Evolutionary conservation across 306 rosid species (phyloP).

Genomic region (Prunus armeniaca): DNA sequence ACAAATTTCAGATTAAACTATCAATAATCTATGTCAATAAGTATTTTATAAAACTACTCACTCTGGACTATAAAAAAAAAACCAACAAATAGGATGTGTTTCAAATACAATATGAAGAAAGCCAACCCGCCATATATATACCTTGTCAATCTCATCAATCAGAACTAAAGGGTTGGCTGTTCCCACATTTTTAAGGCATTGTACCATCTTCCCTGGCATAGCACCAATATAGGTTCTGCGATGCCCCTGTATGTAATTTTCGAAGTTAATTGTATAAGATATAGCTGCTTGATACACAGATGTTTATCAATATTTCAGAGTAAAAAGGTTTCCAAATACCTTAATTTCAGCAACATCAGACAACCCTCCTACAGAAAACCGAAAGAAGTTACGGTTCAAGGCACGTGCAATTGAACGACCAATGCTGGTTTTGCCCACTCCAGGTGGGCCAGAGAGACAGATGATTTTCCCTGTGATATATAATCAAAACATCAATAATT

Average conservation of each 20-base stretch:
- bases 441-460: conserved; percentile 98
- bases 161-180: conserved; percentile 92
- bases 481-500: background rate
- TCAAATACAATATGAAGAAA: conserved; percentile 16
- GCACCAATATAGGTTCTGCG: conserved; percentile 98
- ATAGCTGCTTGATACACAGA: background rate
- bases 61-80: background rate
- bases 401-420: conserved; percentile 99
- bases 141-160: conserved; percentile 98
- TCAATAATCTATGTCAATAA: background rate
- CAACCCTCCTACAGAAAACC: conserved; percentile 97
- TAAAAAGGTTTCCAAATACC: conserved; percentile 41
- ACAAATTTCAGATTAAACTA: background rate
- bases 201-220: conserved; percentile 99
- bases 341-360: conserved; percentile 98
- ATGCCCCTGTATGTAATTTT: conserved; percentile 71
- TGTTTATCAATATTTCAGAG: background rate
- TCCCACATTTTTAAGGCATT: conserved; percentile 94
- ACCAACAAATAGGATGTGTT: conserved; percentile 17
- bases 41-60: background rate
- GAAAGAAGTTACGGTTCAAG: conserved; percentile 86
- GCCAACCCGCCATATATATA: conserved; percentile 29
- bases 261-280: conserved; percentile 19
- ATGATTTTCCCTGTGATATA: conserved; percentile 78
- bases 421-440: conserved; percentile 99